These are phyloP conservation scores for Orbilia ellipsospora DNA, from an alignment of 2,329 filamentous ascomycete species.

Conservation along the genomic window DNA sequence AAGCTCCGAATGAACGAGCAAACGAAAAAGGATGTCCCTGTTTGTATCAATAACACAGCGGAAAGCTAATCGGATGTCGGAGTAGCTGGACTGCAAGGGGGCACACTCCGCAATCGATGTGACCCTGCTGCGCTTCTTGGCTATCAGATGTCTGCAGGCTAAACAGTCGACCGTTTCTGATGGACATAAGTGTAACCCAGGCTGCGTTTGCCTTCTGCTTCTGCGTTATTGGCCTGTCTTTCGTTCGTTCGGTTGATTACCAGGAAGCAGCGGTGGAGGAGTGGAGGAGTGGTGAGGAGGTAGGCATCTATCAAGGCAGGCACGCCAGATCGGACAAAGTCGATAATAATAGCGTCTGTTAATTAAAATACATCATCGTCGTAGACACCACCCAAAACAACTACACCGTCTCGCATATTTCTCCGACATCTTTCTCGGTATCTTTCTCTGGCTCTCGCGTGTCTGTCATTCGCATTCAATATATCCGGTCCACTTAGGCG, in stretches of 20 bases:
- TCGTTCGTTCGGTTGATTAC: too few relatives aligned
- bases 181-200: not conserved
- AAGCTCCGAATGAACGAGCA: not conserved
- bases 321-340: slow-evolving; percentile 13
- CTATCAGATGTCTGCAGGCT: not conserved
- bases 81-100: slow-evolving; percentile 6
- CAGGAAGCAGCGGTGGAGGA: too few relatives aligned
- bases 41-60: too few relatives aligned
- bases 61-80: too few relatives aligned
- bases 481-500: slow-evolving; percentile 47
- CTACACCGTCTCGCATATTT: not conserved
- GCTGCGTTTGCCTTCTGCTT: not conserved
- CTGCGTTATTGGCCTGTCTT: too few relatives aligned
- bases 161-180: too few relatives aligned
- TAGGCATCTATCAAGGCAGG: slow-evolving; percentile 20
- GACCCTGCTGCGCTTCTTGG: slow-evolving; percentile 1
- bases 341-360: too few relatives aligned
- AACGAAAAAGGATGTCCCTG: not conserved
- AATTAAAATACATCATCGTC: not conserved
- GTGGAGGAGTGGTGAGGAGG: too few relatives aligned
- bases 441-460: not conserved
- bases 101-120: not conserved
- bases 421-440: not conserved
- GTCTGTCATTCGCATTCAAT: slow-evolving; percentile 13
- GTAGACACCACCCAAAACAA: slow-evolving; percentile 1